These are phyloP conservation scores for Candida sp. DNA, from an alignment of 1,139 yeast species.

Conservation along the genomic window DNA sequence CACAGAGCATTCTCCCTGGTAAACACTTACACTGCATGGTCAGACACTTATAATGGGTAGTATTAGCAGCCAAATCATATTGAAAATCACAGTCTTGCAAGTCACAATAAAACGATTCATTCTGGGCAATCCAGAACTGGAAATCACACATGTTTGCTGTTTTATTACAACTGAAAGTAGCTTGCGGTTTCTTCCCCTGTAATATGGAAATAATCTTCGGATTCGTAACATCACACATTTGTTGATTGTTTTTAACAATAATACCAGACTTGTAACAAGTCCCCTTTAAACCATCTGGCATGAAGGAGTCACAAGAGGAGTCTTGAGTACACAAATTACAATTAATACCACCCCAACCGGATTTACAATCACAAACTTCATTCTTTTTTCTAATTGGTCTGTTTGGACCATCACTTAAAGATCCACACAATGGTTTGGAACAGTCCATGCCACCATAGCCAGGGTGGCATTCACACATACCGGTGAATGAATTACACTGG, in stretches of 20 bases:
- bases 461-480: slow-evolving; percentile 86
- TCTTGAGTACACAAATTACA: slow-evolving; percentile 81
- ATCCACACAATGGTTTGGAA: slow-evolving; percentile 85
- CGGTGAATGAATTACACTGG: slow-evolving; percentile 79
- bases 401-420: slow-evolving; percentile 58
- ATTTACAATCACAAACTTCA: slow-evolving; percentile 62
- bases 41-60: slow-evolving; percentile 77
- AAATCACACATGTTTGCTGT: slow-evolving; percentile 70
- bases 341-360: slow-evolving; percentile 93
- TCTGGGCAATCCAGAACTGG: slow-evolving; percentile 93
- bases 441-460: slow-evolving; percentile 97
- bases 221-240: slow-evolving; percentile 94
- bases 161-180: slow-evolving; percentile 83
- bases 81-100: slow-evolving; percentile 67
- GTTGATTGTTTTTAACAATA: slow-evolving; percentile 75
- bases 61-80: slow-evolving; percentile 58
- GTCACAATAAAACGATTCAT: slow-evolving; percentile 89
- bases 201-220: slow-evolving; percentile 77
- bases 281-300: slow-evolving; percentile 86
- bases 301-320: slow-evolving; percentile 73
- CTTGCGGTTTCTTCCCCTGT: slow-evolving; percentile 83
- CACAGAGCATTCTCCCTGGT: slow-evolving; percentile 92
- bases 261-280: slow-evolving; percentile 91
- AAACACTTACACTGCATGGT: slow-evolving; percentile 79
- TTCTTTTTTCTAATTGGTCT: slow-evolving; percentile 58